Evolutionary conservation across 495 filamentous ascomycete species (phyloP).

Genomic region (Cenococcum geophilum): DNA sequence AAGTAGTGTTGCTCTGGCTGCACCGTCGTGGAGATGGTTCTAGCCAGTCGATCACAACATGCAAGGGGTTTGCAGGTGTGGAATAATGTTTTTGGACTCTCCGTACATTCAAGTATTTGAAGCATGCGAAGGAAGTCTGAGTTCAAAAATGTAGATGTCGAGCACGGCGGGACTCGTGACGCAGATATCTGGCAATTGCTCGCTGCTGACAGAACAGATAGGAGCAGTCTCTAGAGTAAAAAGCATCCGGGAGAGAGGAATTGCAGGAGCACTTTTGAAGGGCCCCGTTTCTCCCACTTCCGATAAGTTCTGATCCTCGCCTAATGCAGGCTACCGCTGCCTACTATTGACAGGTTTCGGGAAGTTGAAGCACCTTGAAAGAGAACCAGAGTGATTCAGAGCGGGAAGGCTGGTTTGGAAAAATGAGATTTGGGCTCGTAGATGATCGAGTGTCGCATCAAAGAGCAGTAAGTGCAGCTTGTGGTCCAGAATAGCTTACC

Average conservation of each 20-base stretch:
- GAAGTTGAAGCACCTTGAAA: constrained; percentile 12
- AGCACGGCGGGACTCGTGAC: constrained; percentile 26
- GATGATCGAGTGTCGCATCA: constrained; percentile 18
- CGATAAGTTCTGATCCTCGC: constrained; percentile 15
- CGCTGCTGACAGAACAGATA: constrained; percentile 23
- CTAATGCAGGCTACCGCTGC: constrained; percentile 16
- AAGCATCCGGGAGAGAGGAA: constrained; percentile 27
- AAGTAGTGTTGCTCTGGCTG: constrained; percentile 15
- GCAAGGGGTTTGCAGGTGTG: constrained; percentile 18
- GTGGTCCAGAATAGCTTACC: neutral
- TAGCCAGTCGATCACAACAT: constrained; percentile 18
- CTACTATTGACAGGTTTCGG: constrained; percentile 25
- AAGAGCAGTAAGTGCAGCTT: neutral
- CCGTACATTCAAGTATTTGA: constrained; percentile 17
- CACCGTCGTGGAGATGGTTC: constrained; percentile 8
- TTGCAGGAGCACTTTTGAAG: constrained; percentile 22
- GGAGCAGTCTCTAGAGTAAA: constrained; percentile 21
- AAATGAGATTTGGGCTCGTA: constrained; percentile 21
- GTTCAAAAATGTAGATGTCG: constrained; percentile 7
- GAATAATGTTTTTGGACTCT: constrained; percentile 17
- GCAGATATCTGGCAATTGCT: constrained; percentile 10
- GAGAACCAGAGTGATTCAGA: constrained; percentile 27
- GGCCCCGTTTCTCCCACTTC: constrained; percentile 15
- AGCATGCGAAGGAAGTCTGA: constrained; percentile 15
- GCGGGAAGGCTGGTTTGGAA: constrained; percentile 19